phyloP scores from a whole-genome alignment of 2,329 filamentous ascomycete species.

The Stemphylium vesicarium region DNA sequence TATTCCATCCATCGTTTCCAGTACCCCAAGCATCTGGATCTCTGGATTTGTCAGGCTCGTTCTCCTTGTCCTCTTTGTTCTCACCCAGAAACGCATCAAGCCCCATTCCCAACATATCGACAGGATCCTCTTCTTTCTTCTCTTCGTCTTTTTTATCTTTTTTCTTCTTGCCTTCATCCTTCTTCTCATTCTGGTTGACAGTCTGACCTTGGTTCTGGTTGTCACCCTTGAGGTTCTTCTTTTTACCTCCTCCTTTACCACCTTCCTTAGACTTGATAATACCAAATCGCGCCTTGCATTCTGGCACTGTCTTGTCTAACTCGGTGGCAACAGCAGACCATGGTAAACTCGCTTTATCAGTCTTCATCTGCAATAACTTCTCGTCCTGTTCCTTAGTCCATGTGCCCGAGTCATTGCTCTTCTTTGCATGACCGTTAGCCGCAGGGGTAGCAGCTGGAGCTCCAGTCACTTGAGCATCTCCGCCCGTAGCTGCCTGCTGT shows the following conservation, averaged over 20 bases:
- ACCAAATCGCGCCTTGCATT: no score
- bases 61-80: background rate
- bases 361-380: constrained; percentile 48
- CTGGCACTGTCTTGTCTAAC: constrained; percentile 29
- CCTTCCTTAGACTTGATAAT: no score
- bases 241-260: constrained; percentile 15
- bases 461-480: background rate
- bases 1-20: background rate
- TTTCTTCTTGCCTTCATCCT: background rate
- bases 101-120: background rate
- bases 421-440: background rate
- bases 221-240: constrained; percentile 23
- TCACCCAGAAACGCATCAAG: background rate
- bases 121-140: background rate
- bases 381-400: constrained; percentile 52
- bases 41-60: background rate
- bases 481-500: background rate
- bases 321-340: constrained; percentile 43
- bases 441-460: background rate
- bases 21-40: background rate
- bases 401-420: background rate
- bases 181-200: constrained; percentile 9
- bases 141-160: background rate
- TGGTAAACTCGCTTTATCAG: constrained; percentile 17
- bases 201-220: constrained; percentile 23